Percentiles rank a stretch among this genome's conserved stretches.
Conservation (phyloP, 345 rosid genomes). For the Corchorus olitorius region DNA sequence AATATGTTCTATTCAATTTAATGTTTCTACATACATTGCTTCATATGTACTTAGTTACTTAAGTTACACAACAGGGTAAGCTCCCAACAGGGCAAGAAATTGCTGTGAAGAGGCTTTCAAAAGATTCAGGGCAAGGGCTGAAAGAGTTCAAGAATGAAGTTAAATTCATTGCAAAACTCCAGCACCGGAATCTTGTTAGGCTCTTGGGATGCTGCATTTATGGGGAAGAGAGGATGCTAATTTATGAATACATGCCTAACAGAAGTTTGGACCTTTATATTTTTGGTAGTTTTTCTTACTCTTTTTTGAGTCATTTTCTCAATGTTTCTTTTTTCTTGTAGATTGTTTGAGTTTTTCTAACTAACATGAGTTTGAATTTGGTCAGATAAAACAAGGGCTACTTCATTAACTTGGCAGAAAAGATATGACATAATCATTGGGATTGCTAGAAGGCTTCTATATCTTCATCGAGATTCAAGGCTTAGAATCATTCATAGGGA, state of each 20-base stretch:
- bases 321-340: not conserved
- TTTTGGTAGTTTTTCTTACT: slow-evolving; percentile 22
- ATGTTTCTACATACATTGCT: not conserved
- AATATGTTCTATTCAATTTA: not conserved
- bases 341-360: too few species aligned
- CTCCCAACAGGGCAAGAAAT: slow-evolving; percentile 30
- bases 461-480: slow-evolving; percentile 39
- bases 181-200: slow-evolving; percentile 38
- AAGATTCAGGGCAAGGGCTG: slow-evolving; percentile 33
- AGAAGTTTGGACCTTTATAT: slow-evolving; percentile 32
- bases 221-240: slow-evolving; percentile 29
- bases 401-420: slow-evolving; percentile 20
- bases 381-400: slow-evolving; percentile 12
- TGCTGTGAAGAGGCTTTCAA: slow-evolving; percentile 36
- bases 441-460: slow-evolving; percentile 37
- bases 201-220: slow-evolving; percentile 35
- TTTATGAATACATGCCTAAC: slow-evolving; percentile 36
- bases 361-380: not conserved
- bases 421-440: slow-evolving; percentile 30
- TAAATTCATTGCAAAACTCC: slow-evolving; percentile 33
- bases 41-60: not conserved
- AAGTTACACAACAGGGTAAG: slow-evolving; percentile 19
- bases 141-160: slow-evolving; percentile 41
- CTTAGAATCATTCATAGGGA: slow-evolving; percentile 37
- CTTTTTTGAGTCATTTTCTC: not conserved